phyloP scores from a whole-genome alignment of 2,329 filamentous ascomycete species.

The Atkinsonella hypoxylon region DNA sequence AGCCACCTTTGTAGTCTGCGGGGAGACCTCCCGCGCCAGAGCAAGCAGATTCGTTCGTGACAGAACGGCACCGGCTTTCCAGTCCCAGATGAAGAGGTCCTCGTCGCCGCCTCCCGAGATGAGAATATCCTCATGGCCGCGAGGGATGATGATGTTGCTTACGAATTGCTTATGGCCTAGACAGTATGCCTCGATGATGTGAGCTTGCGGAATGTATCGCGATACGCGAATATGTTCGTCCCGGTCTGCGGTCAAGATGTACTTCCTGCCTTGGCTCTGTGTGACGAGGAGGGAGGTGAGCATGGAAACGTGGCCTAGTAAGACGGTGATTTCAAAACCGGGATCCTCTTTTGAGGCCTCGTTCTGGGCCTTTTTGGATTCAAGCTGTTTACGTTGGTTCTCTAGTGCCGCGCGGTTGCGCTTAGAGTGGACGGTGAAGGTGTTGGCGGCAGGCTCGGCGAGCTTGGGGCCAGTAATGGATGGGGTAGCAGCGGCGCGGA shows the following conservation, averaged over 20 bases:
- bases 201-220: slow-evolving; percentile 65
- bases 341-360: slow-evolving; percentile 22
- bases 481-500: slow-evolving; percentile 8
- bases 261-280: slow-evolving; percentile 28
- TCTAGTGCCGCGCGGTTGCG: slow-evolving; percentile 49
- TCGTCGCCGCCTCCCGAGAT: slow-evolving; percentile 82
- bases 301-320: slow-evolving; percentile 92
- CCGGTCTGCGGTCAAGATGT: slow-evolving; percentile 44
- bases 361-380: slow-evolving; percentile 17
- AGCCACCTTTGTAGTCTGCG: slow-evolving; percentile 30
- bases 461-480: slow-evolving; percentile 16
- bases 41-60: slow-evolving; percentile 40
- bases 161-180: slow-evolving; percentile 82
- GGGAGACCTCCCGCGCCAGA: slow-evolving; percentile 25
- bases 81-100: slow-evolving; percentile 72
- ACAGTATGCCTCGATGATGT: slow-evolving; percentile 83
- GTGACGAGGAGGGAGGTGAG: slow-evolving; percentile 61
- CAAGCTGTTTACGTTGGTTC: slow-evolving; percentile 40
- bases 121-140: slow-evolving; percentile 44
- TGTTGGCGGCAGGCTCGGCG: slow-evolving; percentile 40
- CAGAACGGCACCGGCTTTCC: slow-evolving; percentile 45
- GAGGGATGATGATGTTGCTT: slow-evolving; percentile 58
- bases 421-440: slow-evolving; percentile 50
- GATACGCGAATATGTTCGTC: slow-evolving; percentile 78
- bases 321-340: slow-evolving; percentile 60